Evolutionary conservation across 2,329 filamentous ascomycete species (phyloP), one percentile per base, ranked within the genome.

Genomic region (Aspergillus transmontanensis): DNA sequence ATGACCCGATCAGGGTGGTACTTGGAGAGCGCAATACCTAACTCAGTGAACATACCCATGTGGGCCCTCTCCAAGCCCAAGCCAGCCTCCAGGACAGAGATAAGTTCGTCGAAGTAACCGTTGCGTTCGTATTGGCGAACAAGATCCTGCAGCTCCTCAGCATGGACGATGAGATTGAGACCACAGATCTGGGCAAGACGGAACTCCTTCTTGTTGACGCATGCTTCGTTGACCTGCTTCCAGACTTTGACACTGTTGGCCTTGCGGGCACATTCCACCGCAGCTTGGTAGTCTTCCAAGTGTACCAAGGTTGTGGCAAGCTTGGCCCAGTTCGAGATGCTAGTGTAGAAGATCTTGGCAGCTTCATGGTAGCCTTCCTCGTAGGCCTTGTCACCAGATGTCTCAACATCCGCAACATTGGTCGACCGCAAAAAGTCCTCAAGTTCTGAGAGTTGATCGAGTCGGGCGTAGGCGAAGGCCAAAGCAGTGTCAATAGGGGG

Each of bases 271-370:
- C 93, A 97, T 78, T 99, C 95, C 48, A 99, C 95, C 53, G 95
- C 95, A 71, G 93, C 93, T 80, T 99, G 96, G 83, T 99, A 98
- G 71, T 99, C 95, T 68, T 90, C 91, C 7, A 99, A 88, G 78
- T 98, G 93, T n/a, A 99, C 95, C 64, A 98, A 87, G 12, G 95
- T 99, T 12, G 95, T 98, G 16, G 95, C 94, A 72, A 99, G 89
- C 85, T 99, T 99, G 61, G 94, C 94, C 95, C 95, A 99, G 86
- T 99, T 99, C 60, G 95, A 99, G 77, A 99, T 96, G 82, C 92
- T 98, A 61, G 89, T 93, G 83, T 89, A 99, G 86, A 98, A 99
- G 75, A 99, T 98, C 87, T 99, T 99, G 68, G 95, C 93, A 50
- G 95, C 95, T 84, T 98, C 91, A 75, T 95, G 94, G 75, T 92